These are phyloP conservation scores for Rubroboletus satanas DNA, from an alignment of 768 basidiomycete genomes.

Conservation along the genomic window DNA sequence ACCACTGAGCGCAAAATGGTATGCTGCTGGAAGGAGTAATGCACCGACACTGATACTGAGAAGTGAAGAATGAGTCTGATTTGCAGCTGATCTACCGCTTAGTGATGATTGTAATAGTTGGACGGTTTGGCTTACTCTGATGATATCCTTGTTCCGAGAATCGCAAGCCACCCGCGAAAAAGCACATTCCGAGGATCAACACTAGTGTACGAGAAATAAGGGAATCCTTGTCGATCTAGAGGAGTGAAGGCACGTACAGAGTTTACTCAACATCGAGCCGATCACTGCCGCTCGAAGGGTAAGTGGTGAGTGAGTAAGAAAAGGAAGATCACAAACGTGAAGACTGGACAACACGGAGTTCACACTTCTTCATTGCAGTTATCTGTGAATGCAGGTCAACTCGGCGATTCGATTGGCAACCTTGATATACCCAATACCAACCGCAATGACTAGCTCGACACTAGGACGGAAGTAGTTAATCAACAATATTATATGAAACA, in stretches of 20 bases:
- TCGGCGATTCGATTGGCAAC: not conserved
- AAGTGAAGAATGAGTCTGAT: conserved; percentile 72
- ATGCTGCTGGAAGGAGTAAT: conserved; percentile 75
- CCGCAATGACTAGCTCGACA: conserved; percentile 67
- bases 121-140: conserved; percentile 45
- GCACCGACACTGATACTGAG: conserved; percentile 78
- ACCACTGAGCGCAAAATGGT: conserved; percentile 52
- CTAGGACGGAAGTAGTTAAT: conserved; percentile 28
- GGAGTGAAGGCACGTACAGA: conserved; percentile 39
- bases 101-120: not conserved
- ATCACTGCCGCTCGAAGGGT: conserved; percentile 48
- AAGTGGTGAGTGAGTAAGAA: not conserved
- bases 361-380: conserved; percentile 76
- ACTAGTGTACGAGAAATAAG: conserved; percentile 39
- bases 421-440: conserved; percentile 34
- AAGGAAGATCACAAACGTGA: conserved; percentile 46
- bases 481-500: not conserved
- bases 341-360: conserved; percentile 78
- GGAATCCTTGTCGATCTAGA: not conserved
- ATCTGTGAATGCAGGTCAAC: conserved; percentile 36
- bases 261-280: conserved; percentile 79
- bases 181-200: conserved; percentile 85
- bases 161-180: conserved; percentile 77
- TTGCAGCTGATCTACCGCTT: conserved; percentile 38
- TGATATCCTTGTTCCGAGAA: conserved; percentile 81